Base-by-base conservation (phyloP, 2,329 filamentous ascomycete species). In the Coniochaeta hoffmannii region DNA sequence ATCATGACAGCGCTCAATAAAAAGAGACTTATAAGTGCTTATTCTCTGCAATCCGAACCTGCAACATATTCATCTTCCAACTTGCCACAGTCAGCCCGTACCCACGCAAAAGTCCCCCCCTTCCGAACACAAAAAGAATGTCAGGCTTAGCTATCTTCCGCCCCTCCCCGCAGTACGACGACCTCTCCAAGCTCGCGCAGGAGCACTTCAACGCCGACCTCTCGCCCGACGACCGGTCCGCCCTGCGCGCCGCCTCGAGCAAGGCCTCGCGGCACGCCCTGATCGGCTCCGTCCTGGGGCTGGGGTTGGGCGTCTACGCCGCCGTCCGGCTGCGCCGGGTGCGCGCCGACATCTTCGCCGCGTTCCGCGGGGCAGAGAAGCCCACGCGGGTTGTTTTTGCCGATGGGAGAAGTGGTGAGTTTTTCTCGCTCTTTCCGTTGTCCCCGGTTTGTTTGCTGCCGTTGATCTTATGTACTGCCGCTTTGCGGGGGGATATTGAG, bases 341-440 rank as follows among this genome's bases (percentile, higher is more conserved):
- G 57, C 77, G 85, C 49, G 68, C 73, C 31, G 72, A 76, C n/a
- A 78, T 86, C 67, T 87, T 86, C 71, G 75, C 77, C 44, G 79
- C 81, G 7, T 82, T 88, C 69, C 76, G 78, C 19, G 76, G 83
- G 0, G 70, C 76, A 53, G 82, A 87, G 64, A 82, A 80, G 66
- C 86, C 86, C 0, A 80, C 78, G 0, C 75, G 82, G 54, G 76
- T 88, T 6, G 70, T 78, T 14, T 88, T 88, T 65, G 77, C 80
- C 0, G 77, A 80, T 60, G 86, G 85, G 0, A 72, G 82, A 17
- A 77, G 76, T 53, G 77, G 81, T 82, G 66, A 24, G 68, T 60
- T 36, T 2, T 15, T 30, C 14, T 22, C 15, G 8, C n/a, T n/a
- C 11, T 19, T 7, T 51, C 9, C 10, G 26, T 15, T 46, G 41